These are phyloP conservation scores for Leccinum pachyderme DNA, from an alignment of 1,284 basidiomycete species.

Conservation along the genomic window DNA sequence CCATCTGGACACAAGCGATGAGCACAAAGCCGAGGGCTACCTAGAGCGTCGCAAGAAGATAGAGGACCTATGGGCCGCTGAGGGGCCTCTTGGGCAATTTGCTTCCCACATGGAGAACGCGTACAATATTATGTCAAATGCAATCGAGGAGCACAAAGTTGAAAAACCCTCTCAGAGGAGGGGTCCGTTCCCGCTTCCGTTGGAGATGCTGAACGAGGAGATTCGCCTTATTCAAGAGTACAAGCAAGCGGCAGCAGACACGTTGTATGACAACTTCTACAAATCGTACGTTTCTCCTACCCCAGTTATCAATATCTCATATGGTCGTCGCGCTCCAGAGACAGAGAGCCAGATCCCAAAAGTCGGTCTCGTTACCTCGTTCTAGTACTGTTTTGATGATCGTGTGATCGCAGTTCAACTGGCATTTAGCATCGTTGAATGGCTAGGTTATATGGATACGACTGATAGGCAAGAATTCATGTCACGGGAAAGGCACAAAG, in stretches of 20 bases:
- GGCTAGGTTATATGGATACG: slow-evolving; percentile 27
- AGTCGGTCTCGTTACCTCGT: slow-evolving; percentile 11
- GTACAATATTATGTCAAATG: slow-evolving; percentile 19
- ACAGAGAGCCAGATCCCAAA: slow-evolving; percentile 24
- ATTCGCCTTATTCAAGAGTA: slow-evolving; percentile 23
- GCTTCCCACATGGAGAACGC: slow-evolving; percentile 23
- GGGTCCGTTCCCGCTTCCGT: slow-evolving; percentile 20
- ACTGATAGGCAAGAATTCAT: slow-evolving; percentile 27
- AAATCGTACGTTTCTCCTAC: slow-evolving; percentile 13
- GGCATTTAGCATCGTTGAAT: slow-evolving; percentile 20
- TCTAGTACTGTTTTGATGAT: slow-evolving; percentile 4
- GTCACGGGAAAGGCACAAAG: slow-evolving; percentile 25
- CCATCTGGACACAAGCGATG: slow-evolving; percentile 24
- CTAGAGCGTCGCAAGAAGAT: slow-evolving; percentile 23
- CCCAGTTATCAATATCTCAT: background rate
- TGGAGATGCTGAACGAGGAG: slow-evolving; percentile 26
- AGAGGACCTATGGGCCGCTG: slow-evolving; percentile 17
- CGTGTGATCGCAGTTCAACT: slow-evolving; percentile 21
- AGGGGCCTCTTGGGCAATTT: slow-evolving; percentile 19
- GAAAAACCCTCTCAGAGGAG: slow-evolving; percentile 14
- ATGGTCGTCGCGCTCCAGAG: slow-evolving; percentile 10
- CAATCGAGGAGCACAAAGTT: slow-evolving; percentile 25
- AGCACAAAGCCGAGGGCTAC: slow-evolving; percentile 26
- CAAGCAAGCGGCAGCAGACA: slow-evolving; percentile 15
- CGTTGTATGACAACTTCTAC: slow-evolving; percentile 25